Conservation (phyloP, 2,329 filamentous ascomycete genomes). For the Xylaria polymorpha region DNA sequence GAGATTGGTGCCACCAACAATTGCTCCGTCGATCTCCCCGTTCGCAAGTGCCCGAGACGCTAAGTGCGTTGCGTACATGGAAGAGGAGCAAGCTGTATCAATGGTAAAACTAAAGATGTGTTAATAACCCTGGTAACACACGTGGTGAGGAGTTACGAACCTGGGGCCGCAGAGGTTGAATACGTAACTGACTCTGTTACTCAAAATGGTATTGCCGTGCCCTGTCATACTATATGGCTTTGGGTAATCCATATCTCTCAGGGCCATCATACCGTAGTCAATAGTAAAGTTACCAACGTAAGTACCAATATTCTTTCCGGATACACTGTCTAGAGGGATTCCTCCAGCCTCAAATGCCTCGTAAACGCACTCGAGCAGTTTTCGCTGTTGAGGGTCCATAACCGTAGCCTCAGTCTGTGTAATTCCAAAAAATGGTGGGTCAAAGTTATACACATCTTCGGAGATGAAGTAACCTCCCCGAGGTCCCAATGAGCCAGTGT, state of each 20-base stretch:
- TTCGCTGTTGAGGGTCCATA: slow-evolving; percentile 32
- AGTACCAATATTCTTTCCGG: slow-evolving; percentile 21
- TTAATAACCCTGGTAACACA: neutral
- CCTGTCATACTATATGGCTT: slow-evolving; percentile 29
- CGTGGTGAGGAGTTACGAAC: neutral
- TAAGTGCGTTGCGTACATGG: slow-evolving; percentile 50
- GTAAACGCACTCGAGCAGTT: slow-evolving; percentile 30
- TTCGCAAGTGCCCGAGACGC: slow-evolving; percentile 44
- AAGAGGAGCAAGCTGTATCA: slow-evolving; percentile 53
- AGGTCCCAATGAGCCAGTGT: slow-evolving; percentile 30
- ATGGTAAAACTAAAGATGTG: slow-evolving; percentile 9
- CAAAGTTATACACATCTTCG: slow-evolving; percentile 29
- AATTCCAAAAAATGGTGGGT: slow-evolving; percentile 31
- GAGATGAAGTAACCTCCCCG: slow-evolving; percentile 24
- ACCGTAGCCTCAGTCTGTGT: slow-evolving; percentile 21
- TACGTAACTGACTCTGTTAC: slow-evolving; percentile 31
- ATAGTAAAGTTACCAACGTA: slow-evolving; percentile 31
- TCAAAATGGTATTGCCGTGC: slow-evolving; percentile 21
- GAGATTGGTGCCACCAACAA: slow-evolving; percentile 53
- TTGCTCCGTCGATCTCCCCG: slow-evolving; percentile 49
- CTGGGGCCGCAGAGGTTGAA: slow-evolving; percentile 33
- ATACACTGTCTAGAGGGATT: slow-evolving; percentile 21
- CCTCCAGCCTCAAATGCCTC: slow-evolving; percentile 30
- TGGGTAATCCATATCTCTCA: slow-evolving; percentile 27
- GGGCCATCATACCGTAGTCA: slow-evolving; percentile 25